These are phyloP conservation scores for Talaromyces sp. DNA, from an alignment of 2,329 filamentous ascomycete species.

Conservation along the genomic window DNA sequence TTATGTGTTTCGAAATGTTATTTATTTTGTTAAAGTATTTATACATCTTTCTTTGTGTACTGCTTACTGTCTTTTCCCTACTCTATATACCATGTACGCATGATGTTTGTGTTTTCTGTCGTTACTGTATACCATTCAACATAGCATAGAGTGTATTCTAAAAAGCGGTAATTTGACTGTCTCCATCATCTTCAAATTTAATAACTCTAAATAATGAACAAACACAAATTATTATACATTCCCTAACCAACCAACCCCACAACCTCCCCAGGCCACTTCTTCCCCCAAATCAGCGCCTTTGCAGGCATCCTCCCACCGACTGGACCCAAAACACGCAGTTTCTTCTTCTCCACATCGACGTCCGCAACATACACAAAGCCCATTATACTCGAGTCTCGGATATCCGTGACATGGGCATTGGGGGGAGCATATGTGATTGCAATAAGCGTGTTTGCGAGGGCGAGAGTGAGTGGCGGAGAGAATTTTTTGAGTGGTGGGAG, in stretches of 20 bases:
- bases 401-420: slow-evolving; percentile 62
- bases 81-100: not conserved
- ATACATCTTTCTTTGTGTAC: not conserved
- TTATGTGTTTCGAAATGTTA: not conserved
- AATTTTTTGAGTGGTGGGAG: slow-evolving; percentile 23
- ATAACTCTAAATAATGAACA: not conserved
- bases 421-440: slow-evolving; percentile 74
- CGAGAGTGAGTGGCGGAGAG: slow-evolving; percentile 48
- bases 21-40: not conserved
- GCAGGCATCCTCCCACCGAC: slow-evolving; percentile 75
- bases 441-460: slow-evolving; percentile 72
- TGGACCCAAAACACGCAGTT: slow-evolving; percentile 75
- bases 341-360: slow-evolving; percentile 77
- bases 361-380: slow-evolving; percentile 91
- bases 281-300: slow-evolving; percentile 73
- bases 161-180: not conserved
- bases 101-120: not conserved
- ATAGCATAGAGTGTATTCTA: not conserved
- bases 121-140: not conserved
- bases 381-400: slow-evolving; percentile 77
- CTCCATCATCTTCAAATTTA: not conserved
- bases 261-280: slow-evolving; percentile 75
- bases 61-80: not conserved
- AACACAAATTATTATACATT: not conserved
- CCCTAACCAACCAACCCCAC: slow-evolving; percentile 63